Base-by-base conservation (phyloP, 2,329 filamentous ascomycete genomes). In the Paramyrothecium sp. region DNA sequence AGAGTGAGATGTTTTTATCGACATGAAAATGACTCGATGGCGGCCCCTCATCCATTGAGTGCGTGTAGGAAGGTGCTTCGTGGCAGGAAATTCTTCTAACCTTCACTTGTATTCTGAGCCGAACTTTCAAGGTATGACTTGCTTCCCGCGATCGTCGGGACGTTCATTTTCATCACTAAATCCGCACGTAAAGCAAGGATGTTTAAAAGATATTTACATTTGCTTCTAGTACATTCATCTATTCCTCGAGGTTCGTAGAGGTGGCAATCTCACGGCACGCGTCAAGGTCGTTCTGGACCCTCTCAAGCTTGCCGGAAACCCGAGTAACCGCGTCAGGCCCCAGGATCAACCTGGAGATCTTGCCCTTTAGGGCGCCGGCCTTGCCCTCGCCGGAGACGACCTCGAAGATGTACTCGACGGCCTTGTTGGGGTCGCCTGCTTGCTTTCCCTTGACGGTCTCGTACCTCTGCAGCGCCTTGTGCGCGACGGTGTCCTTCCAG, bases 381-480 rank as follows among this genome's bases (percentile, higher is more conserved):
- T 58, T 53, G 7, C 69, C 75, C 55, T 67, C 67, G 19, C 65
- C 67, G 0, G 68, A 68, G 0, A 73, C 70, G 41, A 71, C 67
- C 56, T 78, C 72, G 33, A 75, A 69, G 11, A 79, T 74, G 46
- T 71, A 58, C 23, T 72, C 61, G 33, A 71, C 73, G 1, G 61
- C 69, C 60, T 74, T 73, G n/a, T 62, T 65, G 3, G 75, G 75
- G 57, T 80, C 73, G 3, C 77, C 75, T 0, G 68, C 65, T 58
- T 78, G 75, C 47, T 69, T 72, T 8, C 71, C 67, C 30, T 71
- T 61, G 7, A 65, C 58, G 3, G 57, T 62, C 3, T 62, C 60
- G 44, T 73, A 64, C 21, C 61, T 66, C 1, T 65, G 58, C 5
- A 68, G 57, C 7, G 62, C 64, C 22, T 66, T 62, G 12, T 61